Percentiles rank a stretch among this genome's conserved stretches.
These are phyloP conservation scores for Lepiota brunneoincarnata DNA, from an alignment of 768 basidiomycete genomes.

Conservation along the genomic window DNA sequence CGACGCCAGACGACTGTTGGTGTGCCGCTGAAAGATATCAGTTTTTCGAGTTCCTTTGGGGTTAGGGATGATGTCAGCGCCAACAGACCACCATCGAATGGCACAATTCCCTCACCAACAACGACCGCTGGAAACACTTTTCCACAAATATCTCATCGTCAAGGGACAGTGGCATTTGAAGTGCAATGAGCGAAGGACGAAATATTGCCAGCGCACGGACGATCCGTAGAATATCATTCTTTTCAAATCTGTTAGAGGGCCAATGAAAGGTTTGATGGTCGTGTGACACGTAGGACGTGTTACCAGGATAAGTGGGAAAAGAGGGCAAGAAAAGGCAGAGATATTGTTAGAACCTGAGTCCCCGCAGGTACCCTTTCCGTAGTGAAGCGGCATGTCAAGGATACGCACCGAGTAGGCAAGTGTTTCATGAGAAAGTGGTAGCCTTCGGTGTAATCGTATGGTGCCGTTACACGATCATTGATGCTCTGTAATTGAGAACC, in stretches of 20 bases:
- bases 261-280: conserved; percentile 15
- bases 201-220: conserved; percentile 94
- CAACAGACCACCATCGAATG: neutral
- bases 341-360: conserved; percentile 40
- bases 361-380: conserved; percentile 40
- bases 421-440: conserved; percentile 98
- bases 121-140: conserved; percentile 89
- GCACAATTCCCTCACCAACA: conserved; percentile 54
- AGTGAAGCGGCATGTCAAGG: conserved; percentile 29
- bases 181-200: conserved; percentile 92
- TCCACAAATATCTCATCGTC: conserved; percentile 98
- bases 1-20: conserved; percentile 98
- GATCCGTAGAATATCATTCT: conserved; percentile 91
- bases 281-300: conserved; percentile 1
- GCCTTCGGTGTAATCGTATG: conserved; percentile 94
- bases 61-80: conserved; percentile 12
- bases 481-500: conserved; percentile 52
- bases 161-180: conserved; percentile 96
- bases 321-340: conserved; percentile 17
- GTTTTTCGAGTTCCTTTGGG: conserved; percentile 87
- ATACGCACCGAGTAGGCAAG: conserved; percentile 74
- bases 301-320: conserved; percentile 6
- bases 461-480: conserved; percentile 64
- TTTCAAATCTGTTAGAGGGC: conserved; percentile 73
- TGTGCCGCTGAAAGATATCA: conserved; percentile 95